phyloP scores from a whole-genome alignment of 2,329 filamentous ascomycete species.

The Fusarium euwallaceae region DNA sequence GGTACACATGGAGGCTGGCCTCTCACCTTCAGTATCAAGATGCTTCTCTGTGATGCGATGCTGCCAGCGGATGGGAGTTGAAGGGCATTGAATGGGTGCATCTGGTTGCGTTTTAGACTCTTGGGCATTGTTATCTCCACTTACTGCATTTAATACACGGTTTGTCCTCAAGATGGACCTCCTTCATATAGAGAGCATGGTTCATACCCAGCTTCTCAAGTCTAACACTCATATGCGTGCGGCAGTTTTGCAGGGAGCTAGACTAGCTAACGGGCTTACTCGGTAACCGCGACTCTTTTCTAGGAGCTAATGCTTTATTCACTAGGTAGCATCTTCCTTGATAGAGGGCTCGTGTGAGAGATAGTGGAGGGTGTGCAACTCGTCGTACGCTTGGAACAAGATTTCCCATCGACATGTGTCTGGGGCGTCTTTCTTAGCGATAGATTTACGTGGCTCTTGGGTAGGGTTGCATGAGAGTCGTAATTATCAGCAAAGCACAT shows the following conservation, averaged over 20 bases:
- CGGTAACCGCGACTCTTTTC: background rate
- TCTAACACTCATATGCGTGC: background rate
- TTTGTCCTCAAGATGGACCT: background rate
- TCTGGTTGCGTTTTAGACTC: background rate
- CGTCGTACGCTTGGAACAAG: background rate
- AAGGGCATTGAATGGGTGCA: background rate
- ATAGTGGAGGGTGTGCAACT: background rate
- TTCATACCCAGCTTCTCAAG: background rate
- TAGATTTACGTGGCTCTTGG: too few species aligned
- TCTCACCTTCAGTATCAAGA: constrained; percentile 35
- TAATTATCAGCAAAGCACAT: background rate
- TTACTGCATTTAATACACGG: background rate
- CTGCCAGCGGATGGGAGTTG: background rate
- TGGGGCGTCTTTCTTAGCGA: background rate
- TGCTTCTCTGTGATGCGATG: background rate
- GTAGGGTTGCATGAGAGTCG: background rate
- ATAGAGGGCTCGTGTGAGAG: background rate
- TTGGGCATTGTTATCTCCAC: background rate
- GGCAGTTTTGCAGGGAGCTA: background rate
- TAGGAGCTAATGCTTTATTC: background rate
- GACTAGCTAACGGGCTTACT: too few species aligned
- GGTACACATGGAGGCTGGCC: constrained; percentile 47
- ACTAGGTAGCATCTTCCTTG: background rate
- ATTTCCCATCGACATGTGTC: background rate
- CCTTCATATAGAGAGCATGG: background rate